Percentiles rank a stretch among this genome's conserved stretches.
Conservation (phyloP, 164 flowering plant genomes). For the Tinospora cordifolia region DNA sequence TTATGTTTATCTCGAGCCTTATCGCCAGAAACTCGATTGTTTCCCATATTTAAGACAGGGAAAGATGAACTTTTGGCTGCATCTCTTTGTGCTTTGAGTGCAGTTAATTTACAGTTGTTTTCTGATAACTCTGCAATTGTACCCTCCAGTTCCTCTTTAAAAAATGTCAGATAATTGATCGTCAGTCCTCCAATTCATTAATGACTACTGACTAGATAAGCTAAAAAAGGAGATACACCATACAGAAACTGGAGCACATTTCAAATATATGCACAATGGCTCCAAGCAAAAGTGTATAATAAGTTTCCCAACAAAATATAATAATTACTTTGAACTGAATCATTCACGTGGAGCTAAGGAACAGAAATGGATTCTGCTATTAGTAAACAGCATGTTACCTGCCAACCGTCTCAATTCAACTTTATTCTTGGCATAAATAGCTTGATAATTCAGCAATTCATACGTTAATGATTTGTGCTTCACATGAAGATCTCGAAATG, state of each 20-base stretch:
- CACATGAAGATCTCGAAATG: constrained; percentile 55
- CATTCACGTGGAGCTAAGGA: neutral
- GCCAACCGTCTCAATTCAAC: constrained; percentile 48
- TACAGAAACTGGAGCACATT: neutral
- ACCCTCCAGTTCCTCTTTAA: constrained; percentile 62
- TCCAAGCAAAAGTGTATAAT: neutral
- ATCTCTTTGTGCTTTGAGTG: constrained; percentile 62
- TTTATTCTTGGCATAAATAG: constrained; percentile 58
- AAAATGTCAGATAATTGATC: constrained; percentile 16
- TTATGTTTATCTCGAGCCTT: constrained; percentile 58
- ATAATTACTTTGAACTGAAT: neutral
- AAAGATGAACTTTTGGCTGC: constrained; percentile 51
- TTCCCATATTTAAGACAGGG: constrained; percentile 54
- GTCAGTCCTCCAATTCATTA: constrained; percentile 4
- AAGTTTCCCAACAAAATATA: neutral
- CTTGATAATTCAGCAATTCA: constrained; percentile 47
- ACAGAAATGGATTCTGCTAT: neutral
- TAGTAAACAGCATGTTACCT: constrained; percentile 38
- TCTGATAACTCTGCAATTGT: constrained; percentile 58
- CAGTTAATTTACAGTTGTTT: constrained; percentile 44
- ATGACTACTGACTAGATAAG: neutral
- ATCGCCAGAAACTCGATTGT: constrained; percentile 44
- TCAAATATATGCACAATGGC: neutral
- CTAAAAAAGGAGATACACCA: neutral
- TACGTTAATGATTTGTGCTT: constrained; percentile 46